A percentile compares a stretch with the other conserved stretches of the same genome.
These are phyloP conservation scores for Vaccinium myrtillus DNA, from an alignment of 148 eudicot species.

Conservation along the genomic window DNA sequence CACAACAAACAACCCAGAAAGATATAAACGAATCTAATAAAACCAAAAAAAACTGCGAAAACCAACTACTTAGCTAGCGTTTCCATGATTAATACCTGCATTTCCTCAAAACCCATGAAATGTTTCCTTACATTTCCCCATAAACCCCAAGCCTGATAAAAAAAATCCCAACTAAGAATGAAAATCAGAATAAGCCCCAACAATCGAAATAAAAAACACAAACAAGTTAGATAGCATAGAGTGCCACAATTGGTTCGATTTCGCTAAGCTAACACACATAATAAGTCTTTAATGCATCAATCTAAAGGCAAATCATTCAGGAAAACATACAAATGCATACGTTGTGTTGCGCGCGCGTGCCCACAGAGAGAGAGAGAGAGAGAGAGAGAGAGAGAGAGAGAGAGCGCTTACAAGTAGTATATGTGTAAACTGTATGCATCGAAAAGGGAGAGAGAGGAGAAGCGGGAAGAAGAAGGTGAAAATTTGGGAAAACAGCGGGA, in stretches of 20 bases:
- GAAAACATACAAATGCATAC: background rate
- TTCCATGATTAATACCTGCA: background rate
- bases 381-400: background rate
- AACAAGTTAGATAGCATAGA: background rate
- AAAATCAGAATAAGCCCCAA: background rate
- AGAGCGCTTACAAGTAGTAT: background rate
- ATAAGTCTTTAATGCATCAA: background rate
- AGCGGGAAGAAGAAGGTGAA: conserved; percentile 20
- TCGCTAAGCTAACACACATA: background rate
- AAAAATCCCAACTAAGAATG: background rate
- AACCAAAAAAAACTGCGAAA: background rate
- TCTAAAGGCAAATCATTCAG: background rate
- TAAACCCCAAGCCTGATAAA: background rate
- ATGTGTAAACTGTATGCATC: background rate
- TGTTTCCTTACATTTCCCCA: background rate
- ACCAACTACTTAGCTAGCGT: background rate
- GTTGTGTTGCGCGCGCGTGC: background rate
- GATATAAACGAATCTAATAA: background rate
- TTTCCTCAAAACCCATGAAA: background rate
- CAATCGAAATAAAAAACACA: background rate
- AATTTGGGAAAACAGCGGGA: conserved; percentile 15
- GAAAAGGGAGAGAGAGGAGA: conserved; percentile 3
- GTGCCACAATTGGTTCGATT: background rate
- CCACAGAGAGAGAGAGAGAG: background rate
- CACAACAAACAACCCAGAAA: background rate